Evolutionary conservation across 192 early-diverging fungal genomes (phyloP), one percentile per base, ranked within the genome.

Genomic region (Lunasporangiospora selenospora): DNA sequence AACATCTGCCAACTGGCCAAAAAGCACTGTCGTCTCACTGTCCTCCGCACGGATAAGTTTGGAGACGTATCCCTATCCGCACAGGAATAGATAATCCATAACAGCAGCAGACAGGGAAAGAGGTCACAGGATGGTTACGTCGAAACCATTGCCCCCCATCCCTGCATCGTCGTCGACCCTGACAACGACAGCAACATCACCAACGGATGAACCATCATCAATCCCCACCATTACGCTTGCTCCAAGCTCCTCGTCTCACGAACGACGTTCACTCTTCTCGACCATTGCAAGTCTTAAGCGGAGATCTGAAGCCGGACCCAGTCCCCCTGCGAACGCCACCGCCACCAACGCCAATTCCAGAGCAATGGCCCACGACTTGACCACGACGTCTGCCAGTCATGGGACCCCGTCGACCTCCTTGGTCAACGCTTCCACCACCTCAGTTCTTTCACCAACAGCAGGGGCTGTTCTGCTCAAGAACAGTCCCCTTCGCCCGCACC

Each of bases 131-230:
- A 73, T 73, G 61, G 55, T 63, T 12, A 43, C 69, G 30, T 63
- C 61, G 40, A 73, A 73, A 50, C 69, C 69, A 43, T 57, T 73
- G 37, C 69, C 69, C 6, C 69, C 69, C 42, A 73, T 73, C 42
- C 69, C 69, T 10, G 30, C 52, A 1, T 36, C 31, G n/a, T 29
- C 16, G 13, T 42, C 49, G 21, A 29, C 37, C 29, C 41, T 31
- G 30, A 9, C 46, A 56, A 38, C n/a, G 10, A 21, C 56, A 9
- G 21, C 32, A 29, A 31, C 34, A 31, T 18, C 44, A 16, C 16
- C 33, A 58, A n/a, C 16, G 13, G 24, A 47, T 8, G 45, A 13
- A 1, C 13, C 45, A 13, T 30, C 45, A 27, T 9, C 45, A 8
- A 4, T 47, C 45, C 4, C 45, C 13, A 19, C 45, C 16, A 10